Evolutionary conservation across 73 alveolate species (phyloP).

Genomic region (Paramecium tetraurelia): DNA sequence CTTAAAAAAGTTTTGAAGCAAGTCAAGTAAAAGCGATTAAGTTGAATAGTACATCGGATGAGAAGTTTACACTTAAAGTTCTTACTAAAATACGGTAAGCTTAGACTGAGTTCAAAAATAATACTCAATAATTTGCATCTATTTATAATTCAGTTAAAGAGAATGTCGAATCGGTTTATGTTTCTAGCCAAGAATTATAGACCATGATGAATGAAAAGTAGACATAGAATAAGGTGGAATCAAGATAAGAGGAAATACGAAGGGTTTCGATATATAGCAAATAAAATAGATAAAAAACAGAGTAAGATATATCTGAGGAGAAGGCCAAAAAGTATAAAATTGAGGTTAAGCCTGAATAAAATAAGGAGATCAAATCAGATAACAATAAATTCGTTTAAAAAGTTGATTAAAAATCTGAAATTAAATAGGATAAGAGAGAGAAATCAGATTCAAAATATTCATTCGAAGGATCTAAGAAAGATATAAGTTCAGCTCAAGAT

Average conservation of each 20-base stretch:
- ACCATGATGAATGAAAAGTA: not conserved
- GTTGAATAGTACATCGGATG: not conserved
- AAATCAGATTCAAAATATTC: not conserved
- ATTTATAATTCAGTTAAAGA: constrained; percentile 9
- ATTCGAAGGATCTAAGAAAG: not conserved
- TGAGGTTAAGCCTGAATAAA: not conserved
- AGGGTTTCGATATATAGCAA: not conserved
- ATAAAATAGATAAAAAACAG: not conserved
- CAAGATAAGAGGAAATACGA: not conserved
- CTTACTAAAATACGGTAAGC: not conserved
- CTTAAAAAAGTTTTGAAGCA: not conserved
- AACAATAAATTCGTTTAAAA: not conserved
- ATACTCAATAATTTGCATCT: not conserved
- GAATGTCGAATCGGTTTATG: not conserved
- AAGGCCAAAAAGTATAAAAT: not conserved
- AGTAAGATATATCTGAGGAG: not conserved
- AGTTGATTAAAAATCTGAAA: not conserved
- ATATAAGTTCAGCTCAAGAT: not conserved
- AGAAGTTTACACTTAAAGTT: not conserved
- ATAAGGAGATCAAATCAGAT: not conserved
- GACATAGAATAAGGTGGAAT: not conserved
- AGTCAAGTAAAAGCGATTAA: not conserved
- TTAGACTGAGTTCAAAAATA: not conserved
- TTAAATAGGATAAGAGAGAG: not conserved
- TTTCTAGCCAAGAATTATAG: not conserved